A percentile compares a stretch with the other conserved stretches of the same genome.
These are phyloP conservation scores for Coemansia sp. DNA, from an alignment of 192 early-diverging fungal genomes.

Conservation along the genomic window DNA sequence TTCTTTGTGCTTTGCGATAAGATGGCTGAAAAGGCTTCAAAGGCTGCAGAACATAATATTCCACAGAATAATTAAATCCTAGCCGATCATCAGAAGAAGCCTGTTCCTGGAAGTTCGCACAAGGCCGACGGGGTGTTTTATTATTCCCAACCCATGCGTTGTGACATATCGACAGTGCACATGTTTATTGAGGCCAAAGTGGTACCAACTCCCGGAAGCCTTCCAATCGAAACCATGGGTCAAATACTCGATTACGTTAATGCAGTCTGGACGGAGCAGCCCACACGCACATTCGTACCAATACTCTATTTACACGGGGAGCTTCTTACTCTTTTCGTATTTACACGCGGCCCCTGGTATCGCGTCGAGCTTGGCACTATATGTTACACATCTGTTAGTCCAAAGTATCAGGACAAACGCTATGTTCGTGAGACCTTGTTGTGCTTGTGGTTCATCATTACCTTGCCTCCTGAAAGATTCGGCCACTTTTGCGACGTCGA, in stretches of 20 bases:
- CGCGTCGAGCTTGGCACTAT: neutral
- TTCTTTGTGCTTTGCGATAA: neutral
- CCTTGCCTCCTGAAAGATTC: neutral
- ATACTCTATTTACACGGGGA: neutral
- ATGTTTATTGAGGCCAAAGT: neutral
- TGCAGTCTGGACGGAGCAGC: neutral
- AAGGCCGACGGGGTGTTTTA: slow-evolving; percentile 1
- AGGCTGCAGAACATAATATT: neutral
- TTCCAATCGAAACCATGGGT: neutral
- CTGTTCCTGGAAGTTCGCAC: neutral
- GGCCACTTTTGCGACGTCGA: slow-evolving; percentile 14
- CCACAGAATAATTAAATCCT: too few species aligned
- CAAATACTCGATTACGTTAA: neutral
- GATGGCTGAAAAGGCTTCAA: neutral
- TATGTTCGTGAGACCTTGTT: neutral
- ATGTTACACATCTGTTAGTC: neutral
- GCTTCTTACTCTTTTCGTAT: neutral
- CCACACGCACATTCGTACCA: neutral
- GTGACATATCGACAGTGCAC: neutral
- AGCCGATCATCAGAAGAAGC: too few species aligned
- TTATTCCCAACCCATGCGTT: neutral
- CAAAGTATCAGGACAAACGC: neutral
- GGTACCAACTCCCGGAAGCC: neutral
- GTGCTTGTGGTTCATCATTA: slow-evolving; percentile 1
- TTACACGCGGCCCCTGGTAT: neutral